Evolutionary conservation across 768 basidiomycete genomes (phyloP), one percentile per base, ranked within the genome.

Genomic region (Phanerochaete sordida): DNA sequence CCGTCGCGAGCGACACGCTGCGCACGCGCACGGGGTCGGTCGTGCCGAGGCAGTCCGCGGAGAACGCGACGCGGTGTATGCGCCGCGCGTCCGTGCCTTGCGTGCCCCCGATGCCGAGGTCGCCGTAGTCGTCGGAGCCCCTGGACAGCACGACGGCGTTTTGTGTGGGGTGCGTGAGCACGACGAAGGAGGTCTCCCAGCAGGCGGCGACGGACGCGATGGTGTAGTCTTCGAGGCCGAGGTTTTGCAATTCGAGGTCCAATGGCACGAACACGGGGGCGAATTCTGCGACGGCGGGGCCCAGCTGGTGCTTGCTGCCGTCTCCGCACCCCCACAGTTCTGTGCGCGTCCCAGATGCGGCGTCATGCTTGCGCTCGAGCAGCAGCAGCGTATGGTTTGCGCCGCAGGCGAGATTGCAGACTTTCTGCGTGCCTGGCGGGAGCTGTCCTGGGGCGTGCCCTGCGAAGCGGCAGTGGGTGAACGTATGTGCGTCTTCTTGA

Each of bases 111-210:
- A 81, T 67, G 1, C 93, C 93, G 47, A 93, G 78, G 69, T 90
- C 87, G 2, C 92, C 93, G 66, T 87, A 93, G 68, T 93, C 93
- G 72, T 95, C 81, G 1, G 86, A 81, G 0, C 95, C 95, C 80
- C 95, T 86, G 1, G 93, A 85, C 24, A 96, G 66, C 28, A 95
- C 63, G 2, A 83, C 68, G 64, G 88, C 89, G 49, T 72, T 68
- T 26, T 68, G 67, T 6, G 69, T 76, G 16, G 69, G 64, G 53
- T 65, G 68, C 12, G 81, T 79, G 15, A 93, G 73, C 2, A 86
- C 86, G 47, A 92, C 72, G 66, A 88, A 93, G 54, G 85, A 86
- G 7, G 93, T 92, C 72, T 96, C 90, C 94, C 95, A 97, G 46
- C 85, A 79, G 0, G 87, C 83, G 15, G 84, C 84, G 16, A 93